Percentiles rank a stretch among this genome's conserved stretches.
These are phyloP conservation scores for Guyanaporus albipodus DNA, from an alignment of 768 basidiomycete genomes.

Conservation along the genomic window DNA sequence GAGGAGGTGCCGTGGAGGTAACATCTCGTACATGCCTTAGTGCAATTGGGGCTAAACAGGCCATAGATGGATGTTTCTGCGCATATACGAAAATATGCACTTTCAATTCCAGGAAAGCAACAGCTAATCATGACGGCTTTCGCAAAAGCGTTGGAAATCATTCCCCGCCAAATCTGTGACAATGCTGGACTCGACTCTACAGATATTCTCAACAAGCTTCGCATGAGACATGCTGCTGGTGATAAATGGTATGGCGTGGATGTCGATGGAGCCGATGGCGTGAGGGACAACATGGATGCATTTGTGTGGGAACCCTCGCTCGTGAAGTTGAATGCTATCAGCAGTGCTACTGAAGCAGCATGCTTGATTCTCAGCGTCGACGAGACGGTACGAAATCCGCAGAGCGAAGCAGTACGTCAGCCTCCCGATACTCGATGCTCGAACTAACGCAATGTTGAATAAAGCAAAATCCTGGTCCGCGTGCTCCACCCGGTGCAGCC, in stretches of 20 bases:
- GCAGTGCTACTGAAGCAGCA: constrained; percentile 93
- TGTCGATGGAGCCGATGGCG: constrained; percentile 83
- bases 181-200: constrained; percentile 98
- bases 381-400: constrained; percentile 95
- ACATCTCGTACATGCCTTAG: constrained; percentile 10
- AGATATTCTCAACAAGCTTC: constrained; percentile 93
- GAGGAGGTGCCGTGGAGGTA: constrained; percentile 96
- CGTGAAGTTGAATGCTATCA: constrained; percentile 93
- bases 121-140: constrained; percentile 94
- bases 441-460: constrained; percentile 16
- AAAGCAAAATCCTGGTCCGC: constrained; percentile 80
- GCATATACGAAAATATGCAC: constrained; percentile 85
- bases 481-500: constrained; percentile 87
- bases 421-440: not conserved
- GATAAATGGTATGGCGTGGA: constrained; percentile 93
- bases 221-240: constrained; percentile 91
- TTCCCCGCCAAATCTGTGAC: constrained; percentile 97
- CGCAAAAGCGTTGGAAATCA: constrained; percentile 95
- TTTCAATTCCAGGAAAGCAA: constrained; percentile 92
- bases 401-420: constrained; percentile 79
- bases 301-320: constrained; percentile 99
- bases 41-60: not conserved
- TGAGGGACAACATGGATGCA: constrained; percentile 93
- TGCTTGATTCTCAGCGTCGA: constrained; percentile 95
- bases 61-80: constrained; percentile 95